Conservation (phyloP, 1,139 yeast species). For the Candida sojae region DNA sequence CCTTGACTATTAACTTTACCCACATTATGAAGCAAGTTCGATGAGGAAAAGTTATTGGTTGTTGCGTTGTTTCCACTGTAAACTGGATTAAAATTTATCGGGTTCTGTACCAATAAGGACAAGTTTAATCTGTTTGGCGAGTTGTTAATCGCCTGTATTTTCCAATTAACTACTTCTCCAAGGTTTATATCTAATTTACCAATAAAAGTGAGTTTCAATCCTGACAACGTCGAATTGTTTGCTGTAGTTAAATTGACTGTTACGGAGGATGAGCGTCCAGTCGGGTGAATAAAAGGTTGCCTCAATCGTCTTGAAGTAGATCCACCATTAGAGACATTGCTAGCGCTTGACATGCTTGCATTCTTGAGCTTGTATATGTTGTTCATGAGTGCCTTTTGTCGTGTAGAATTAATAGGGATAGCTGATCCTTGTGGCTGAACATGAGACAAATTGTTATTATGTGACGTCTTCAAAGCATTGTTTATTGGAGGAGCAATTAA, state of each 20-base stretch:
- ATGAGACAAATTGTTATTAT: slow-evolving; percentile 21
- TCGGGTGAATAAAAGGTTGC: slow-evolving; percentile 19
- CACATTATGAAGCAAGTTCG: slow-evolving; percentile 9
- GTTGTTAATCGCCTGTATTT: slow-evolving; percentile 66
- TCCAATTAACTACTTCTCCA: slow-evolving; percentile 66
- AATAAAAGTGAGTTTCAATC: slow-evolving; percentile 60
- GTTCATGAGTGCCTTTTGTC: slow-evolving; percentile 23
- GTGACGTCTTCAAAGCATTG: slow-evolving; percentile 33
- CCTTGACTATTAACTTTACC: slow-evolving; percentile 5
- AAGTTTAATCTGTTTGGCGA: slow-evolving; percentile 48
- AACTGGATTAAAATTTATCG: slow-evolving; percentile 24
- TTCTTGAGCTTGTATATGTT: slow-evolving; percentile 18
- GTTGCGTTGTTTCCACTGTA: slow-evolving; percentile 12
- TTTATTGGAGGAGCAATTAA: slow-evolving; percentile 48
- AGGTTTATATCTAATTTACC: slow-evolving; percentile 63
- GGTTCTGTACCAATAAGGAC: slow-evolving; percentile 38
- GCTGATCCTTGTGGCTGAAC: slow-evolving; percentile 20
- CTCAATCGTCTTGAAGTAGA: slow-evolving; percentile 12
- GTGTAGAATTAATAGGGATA: slow-evolving; percentile 10
- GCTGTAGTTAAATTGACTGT: slow-evolving; percentile 43
- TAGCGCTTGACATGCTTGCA: slow-evolving; percentile 13
- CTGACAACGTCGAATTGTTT: slow-evolving; percentile 37
- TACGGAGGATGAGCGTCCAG: slow-evolving; percentile 37
- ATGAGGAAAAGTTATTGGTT: slow-evolving; percentile 10
- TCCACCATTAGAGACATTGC: slow-evolving; percentile 3